A percentile compares a stretch with the other conserved stretches of the same genome.
Conservation (phyloP, 306 rosid species). For the Ceratonia siliqua region DNA sequence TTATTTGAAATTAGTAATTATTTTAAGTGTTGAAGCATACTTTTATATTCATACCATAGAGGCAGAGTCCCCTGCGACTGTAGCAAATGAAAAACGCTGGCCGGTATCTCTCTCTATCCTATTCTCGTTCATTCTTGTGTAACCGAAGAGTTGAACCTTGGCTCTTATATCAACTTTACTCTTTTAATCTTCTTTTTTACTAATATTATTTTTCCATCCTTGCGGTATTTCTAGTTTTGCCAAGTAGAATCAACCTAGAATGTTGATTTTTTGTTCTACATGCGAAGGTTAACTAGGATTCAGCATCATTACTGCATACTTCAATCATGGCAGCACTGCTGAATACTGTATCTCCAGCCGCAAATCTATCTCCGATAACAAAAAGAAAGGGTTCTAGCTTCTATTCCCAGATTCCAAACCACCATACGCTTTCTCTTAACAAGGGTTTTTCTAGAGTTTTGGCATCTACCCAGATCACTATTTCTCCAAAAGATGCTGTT, state of each 20-base stretch:
- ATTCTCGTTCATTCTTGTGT: background rate
- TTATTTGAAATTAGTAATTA: no score
- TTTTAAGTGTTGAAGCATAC: no score
- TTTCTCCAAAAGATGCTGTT: slow-evolving; percentile 65
- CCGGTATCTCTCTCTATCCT: slow-evolving; percentile 3
- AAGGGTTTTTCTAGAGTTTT: slow-evolving; percentile 72
- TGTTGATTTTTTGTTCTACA: slow-evolving; percentile 7
- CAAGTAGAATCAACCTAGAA: slow-evolving; percentile 25
- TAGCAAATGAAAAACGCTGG: background rate
- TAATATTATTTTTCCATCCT: background rate
- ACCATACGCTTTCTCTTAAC: slow-evolving; percentile 49
- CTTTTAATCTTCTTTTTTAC: background rate
- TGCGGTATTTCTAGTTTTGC: slow-evolving; percentile 13
- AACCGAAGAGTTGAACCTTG: slow-evolving; percentile 13
- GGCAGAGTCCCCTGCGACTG: background rate
- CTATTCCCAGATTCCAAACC: slow-evolving; percentile 46
- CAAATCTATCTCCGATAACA: slow-evolving; percentile 47
- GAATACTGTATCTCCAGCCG: slow-evolving; percentile 51
- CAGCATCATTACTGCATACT: background rate
- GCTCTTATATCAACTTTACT: background rate
- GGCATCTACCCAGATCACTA: slow-evolving; percentile 58
- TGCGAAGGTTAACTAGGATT: slow-evolving; percentile 26
- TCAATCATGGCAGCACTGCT: slow-evolving; percentile 57
- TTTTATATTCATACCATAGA: background rate
- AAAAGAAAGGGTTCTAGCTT: slow-evolving; percentile 49